These are phyloP conservation scores for Carallia pectinifolia DNA, from an alignment of 345 rosid species.

Conservation along the genomic window DNA sequence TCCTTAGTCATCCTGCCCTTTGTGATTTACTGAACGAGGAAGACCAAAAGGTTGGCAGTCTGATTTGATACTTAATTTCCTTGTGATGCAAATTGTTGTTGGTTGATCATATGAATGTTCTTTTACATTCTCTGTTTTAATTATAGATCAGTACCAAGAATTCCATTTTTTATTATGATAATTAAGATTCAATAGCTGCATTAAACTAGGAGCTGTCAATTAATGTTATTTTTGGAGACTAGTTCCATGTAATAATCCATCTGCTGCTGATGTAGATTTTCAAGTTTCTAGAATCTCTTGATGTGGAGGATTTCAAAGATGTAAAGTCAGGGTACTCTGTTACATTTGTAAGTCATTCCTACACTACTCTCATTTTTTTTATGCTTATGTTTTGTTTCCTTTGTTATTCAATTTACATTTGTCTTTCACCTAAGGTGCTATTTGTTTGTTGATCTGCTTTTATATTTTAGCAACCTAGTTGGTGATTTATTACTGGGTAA, in stretches of 20 bases:
- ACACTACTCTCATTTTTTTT: background rate
- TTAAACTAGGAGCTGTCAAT: background rate
- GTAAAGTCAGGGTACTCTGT: conserved; percentile 27
- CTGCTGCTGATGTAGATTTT: conserved; percentile 17
- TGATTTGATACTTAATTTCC: background rate
- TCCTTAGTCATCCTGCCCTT: conserved; percentile 26
- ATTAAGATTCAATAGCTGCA: background rate
- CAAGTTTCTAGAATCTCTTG: conserved; percentile 24
- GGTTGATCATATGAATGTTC: background rate
- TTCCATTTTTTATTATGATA: too few relatives aligned
- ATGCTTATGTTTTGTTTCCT: background rate
- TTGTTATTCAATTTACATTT: background rate
- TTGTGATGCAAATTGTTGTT: background rate
- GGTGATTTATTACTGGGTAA: background rate
- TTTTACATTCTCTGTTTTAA: background rate
- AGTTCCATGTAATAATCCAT: background rate
- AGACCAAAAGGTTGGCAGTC: conserved; percentile 21
- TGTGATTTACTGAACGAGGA: conserved; percentile 21
- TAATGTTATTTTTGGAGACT: background rate
- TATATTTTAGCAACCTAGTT: background rate
- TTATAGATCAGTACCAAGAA: too few relatives aligned
- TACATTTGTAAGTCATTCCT: conserved; percentile 16
- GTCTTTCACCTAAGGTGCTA: background rate
- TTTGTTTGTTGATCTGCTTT: background rate
- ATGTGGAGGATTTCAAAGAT: conserved; percentile 31